A percentile compares a stretch with the other conserved stretches of the same genome.
Conservation (phyloP, 2,329 filamentous ascomycete species). For the Neurospora crassa region DNA sequence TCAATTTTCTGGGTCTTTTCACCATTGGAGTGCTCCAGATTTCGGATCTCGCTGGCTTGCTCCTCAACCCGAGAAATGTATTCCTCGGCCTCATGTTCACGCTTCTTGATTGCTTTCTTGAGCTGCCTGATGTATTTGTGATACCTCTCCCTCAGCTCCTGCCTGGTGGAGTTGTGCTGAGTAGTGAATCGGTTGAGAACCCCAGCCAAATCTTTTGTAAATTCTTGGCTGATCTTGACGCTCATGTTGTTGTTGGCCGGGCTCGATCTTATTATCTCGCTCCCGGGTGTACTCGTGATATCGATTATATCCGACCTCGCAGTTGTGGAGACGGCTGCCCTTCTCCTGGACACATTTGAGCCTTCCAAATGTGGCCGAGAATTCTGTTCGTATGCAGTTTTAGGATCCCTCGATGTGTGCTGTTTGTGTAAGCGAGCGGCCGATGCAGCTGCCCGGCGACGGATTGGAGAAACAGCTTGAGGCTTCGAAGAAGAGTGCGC, state of each 20-base stretch:
- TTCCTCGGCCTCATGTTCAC: background rate
- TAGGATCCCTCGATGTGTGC: background rate
- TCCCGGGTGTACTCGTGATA: slow-evolving; percentile 8
- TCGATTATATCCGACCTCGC: background rate
- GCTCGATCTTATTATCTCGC: slow-evolving; percentile 7
- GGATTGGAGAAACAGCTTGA: background rate
- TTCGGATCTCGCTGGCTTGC: slow-evolving; percentile 1
- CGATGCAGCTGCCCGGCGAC: background rate
- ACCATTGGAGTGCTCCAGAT: background rate
- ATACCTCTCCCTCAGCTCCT: slow-evolving; percentile 11
- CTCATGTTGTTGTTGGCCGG: slow-evolving; percentile 7
- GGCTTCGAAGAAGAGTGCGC: background rate
- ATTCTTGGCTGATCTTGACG: slow-evolving; percentile 11
- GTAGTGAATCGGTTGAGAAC: slow-evolving; percentile 16
- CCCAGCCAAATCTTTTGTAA: slow-evolving; percentile 11
- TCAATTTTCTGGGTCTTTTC: slow-evolving; percentile 6
- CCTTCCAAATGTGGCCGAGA: slow-evolving; percentile 10
- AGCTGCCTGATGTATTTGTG: slow-evolving; percentile 14
- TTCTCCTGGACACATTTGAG: slow-evolving; percentile 11
- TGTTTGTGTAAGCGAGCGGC: background rate
- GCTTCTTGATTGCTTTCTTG: slow-evolving; percentile 5
- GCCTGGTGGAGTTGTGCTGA: slow-evolving; percentile 8
- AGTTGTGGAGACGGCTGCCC: background rate
- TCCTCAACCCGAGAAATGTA: slow-evolving; percentile 3
- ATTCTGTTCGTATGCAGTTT: background rate